A percentile compares a stretch with the other conserved stretches of the same genome.
phyloP scores from a whole-genome alignment of 305 asterid species.

The Ilex paraguariensis region DNA sequence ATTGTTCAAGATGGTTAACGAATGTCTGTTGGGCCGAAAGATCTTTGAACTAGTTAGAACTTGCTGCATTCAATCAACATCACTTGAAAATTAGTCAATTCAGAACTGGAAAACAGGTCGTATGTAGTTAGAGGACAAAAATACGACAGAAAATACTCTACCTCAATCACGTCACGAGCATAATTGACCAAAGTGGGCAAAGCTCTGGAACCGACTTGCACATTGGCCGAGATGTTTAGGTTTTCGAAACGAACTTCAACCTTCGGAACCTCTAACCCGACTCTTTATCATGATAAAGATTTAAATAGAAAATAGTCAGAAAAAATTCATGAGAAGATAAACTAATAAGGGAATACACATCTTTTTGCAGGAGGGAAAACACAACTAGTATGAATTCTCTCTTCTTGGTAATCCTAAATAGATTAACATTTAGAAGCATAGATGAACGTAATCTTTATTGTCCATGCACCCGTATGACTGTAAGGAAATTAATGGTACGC shows the following conservation, averaged over 20 bases:
- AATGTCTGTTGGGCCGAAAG: conserved; percentile 46
- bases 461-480: no score
- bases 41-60: conserved; percentile 37
- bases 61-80: conserved; percentile 29
- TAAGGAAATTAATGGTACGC: no score
- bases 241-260: conserved; percentile 70
- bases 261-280: conserved; percentile 57
- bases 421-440: no score
- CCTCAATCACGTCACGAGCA: conserved; percentile 59
- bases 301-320: no score
- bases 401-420: no score
- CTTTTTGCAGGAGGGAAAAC: no score
- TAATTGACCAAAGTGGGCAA: conserved; percentile 63
- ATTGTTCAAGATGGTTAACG: conserved; percentile 48
- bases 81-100: not conserved
- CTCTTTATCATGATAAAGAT: conserved; percentile 22
- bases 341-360: no score
- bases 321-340: no score
- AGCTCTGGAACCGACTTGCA: conserved; percentile 63
- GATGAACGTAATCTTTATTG: no score
- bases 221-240: conserved; percentile 45
- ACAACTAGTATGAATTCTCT: no score
- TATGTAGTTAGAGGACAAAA: not conserved
- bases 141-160: not conserved
- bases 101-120: not conserved